These are phyloP conservation scores for Yamadazyma sp. DNA, from an alignment of 805 yeast genomes.

Conservation along the genomic window DNA sequence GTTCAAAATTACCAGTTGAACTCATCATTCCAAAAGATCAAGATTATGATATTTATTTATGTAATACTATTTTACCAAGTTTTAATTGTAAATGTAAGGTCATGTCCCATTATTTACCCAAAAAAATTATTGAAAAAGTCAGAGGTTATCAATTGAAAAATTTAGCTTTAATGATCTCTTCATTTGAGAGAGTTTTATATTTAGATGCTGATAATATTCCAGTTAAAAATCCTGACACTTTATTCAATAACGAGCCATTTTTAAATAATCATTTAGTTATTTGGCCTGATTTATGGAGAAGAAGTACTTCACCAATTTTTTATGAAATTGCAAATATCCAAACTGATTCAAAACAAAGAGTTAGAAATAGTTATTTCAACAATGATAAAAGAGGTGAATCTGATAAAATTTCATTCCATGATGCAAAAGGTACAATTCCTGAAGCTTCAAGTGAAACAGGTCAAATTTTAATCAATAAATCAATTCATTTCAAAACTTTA, in stretches of 20 bases:
- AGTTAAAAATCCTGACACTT: constrained; percentile 31
- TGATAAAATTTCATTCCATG: constrained; percentile 41
- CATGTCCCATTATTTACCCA: constrained; percentile 45
- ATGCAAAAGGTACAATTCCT: constrained; percentile 53
- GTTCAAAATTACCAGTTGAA: constrained; percentile 36
- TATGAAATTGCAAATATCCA: constrained; percentile 32
- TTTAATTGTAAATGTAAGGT: constrained; percentile 38
- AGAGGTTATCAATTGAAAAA: constrained; percentile 34
- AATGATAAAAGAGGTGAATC: constrained; percentile 28
- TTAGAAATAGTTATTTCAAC: constrained; percentile 26
- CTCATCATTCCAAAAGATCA: constrained; percentile 29
- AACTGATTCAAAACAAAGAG: constrained; percentile 16
- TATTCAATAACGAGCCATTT: constrained; percentile 34
- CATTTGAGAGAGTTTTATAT: constrained; percentile 33
- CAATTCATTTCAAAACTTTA: constrained; percentile 28
- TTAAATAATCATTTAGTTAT: constrained; percentile 23
- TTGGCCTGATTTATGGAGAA: constrained; percentile 45
- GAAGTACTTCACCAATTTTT: constrained; percentile 35
- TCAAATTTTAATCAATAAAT: constrained; percentile 34
- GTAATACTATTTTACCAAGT: constrained; percentile 28
- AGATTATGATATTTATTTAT: constrained; percentile 34
- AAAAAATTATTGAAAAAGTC: constrained; percentile 17
- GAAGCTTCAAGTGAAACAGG: constrained; percentile 41
- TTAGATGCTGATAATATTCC: constrained; percentile 42
- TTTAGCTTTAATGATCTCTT: constrained; percentile 33